Evolutionary conservation across 2,329 filamentous ascomycete genomes (phyloP).

Genomic region (Apiospora phragmitis): DNA sequence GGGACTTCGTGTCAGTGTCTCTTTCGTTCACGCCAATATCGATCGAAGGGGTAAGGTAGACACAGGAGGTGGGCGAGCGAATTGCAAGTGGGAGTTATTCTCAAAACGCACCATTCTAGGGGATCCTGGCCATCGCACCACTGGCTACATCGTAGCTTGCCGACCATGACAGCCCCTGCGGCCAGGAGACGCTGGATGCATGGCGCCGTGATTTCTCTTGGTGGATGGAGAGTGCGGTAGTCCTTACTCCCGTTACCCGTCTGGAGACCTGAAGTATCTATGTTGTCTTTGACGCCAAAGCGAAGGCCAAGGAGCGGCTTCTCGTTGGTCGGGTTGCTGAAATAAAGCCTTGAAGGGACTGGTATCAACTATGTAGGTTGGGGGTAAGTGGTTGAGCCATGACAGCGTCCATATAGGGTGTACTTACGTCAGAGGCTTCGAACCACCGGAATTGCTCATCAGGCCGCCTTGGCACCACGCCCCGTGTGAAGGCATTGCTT

Average conservation of each 20-base stretch:
- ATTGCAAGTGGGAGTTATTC: background rate
- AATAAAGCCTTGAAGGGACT: conserved; percentile 20
- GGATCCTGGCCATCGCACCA: conserved; percentile 23
- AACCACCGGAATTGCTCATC: conserved; percentile 17
- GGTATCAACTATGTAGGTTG: conserved; percentile 15
- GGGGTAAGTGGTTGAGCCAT: background rate
- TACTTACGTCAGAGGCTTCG: conserved; percentile 11
- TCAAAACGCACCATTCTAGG: conserved; percentile 17
- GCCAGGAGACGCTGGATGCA: conserved; percentile 17
- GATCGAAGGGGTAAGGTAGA: background rate
- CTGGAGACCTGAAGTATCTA: conserved; percentile 20
- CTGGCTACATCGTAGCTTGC: conserved; percentile 21
- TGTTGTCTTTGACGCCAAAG: conserved; percentile 23
- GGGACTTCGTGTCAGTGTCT: background rate
- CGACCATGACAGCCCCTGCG: conserved; percentile 23
- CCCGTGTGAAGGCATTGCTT: conserved; percentile 19
- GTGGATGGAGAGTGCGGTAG: conserved; percentile 17
- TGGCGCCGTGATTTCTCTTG: conserved; percentile 9
- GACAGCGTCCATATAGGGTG: background rate
- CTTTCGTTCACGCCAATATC: background rate
- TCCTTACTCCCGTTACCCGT: conserved; percentile 20
- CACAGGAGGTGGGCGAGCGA: too few relatives aligned
- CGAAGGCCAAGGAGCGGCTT: conserved; percentile 18
- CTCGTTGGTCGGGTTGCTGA: background rate
- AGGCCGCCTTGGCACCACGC: background rate